Evolutionary conservation across 441 rosid genomes (phyloP).

Genomic region (Erysimum cheiri): DNA sequence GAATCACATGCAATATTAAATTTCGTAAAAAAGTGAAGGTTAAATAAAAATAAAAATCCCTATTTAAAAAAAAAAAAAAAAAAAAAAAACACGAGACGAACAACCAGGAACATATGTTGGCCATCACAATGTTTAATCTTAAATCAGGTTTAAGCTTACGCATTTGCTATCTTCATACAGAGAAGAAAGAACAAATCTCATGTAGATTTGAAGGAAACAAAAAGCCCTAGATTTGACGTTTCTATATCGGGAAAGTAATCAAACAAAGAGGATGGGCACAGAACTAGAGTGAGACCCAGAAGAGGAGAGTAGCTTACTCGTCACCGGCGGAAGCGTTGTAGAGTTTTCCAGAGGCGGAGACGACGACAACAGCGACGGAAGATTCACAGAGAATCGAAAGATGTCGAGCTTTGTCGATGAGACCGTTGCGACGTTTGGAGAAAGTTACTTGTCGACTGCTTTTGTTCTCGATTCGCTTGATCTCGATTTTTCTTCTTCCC

Average conservation of each 20-base stretch:
- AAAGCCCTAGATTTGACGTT: conserved; percentile 30
- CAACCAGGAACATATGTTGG: conserved; percentile 34
- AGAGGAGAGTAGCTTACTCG: conserved; percentile 18
- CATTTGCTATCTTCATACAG: not conserved
- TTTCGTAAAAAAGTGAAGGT: not conserved
- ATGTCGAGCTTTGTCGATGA: conserved; percentile 39
- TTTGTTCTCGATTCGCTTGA: conserved; percentile 60
- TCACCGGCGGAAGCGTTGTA: conserved; percentile 49
- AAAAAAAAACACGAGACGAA: conserved; percentile 16
- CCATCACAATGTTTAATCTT: conserved; percentile 12
- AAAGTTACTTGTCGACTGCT: conserved; percentile 60
- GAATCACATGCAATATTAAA: conserved; percentile 31
- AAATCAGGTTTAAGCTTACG: conserved; percentile 24
- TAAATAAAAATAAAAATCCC: not conserved
- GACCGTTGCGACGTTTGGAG: conserved; percentile 52
- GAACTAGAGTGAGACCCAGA: not conserved
- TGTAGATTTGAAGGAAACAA: conserved; percentile 1
- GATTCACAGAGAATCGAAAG: conserved; percentile 42
- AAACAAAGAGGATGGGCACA: not conserved
- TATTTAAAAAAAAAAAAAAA: not conserved
- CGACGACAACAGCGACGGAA: conserved; percentile 63
- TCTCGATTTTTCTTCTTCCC: conserved; percentile 60
- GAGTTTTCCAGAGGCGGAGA: conserved; percentile 65
- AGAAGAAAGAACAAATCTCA: not conserved
- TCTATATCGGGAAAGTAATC: conserved; percentile 4